Base-by-base conservation (phyloP, 2,329 filamentous ascomycete genomes). In the Diplodia scrobiculata region DNA sequence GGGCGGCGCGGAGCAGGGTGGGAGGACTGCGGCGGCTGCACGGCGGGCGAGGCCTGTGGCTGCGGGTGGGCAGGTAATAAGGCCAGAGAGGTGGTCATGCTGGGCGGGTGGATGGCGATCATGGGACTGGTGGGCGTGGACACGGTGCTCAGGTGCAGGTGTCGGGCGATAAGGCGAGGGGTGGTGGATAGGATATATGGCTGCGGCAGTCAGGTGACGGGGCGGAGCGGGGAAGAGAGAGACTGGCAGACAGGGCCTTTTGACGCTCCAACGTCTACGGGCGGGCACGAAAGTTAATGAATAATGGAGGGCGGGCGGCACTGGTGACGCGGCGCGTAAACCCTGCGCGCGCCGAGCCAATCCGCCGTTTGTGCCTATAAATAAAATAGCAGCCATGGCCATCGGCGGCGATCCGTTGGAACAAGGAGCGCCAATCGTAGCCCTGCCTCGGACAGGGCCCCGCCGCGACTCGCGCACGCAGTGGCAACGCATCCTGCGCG, bases 61-160 rank as follows among this genome's bases (percentile, higher is more conserved):
- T 32, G 51, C 29, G 51, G 11, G 21, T 27, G 47, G 66, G 66
- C 71, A 66, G 75, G 72, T 76, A 78, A 73, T 77, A 82, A 78
- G 73, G 80, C 77, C 69, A 82, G 76, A 71, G 79, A 78, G 75
- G 80, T 74, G 69, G 78, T 78, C 76, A 77, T 79, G 71, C 72
- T 74, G 70, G 74, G 63, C 29, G 66, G 71, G 47, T 34, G 72
- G 53, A 69, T 71, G 60, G 70, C 72, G 73, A 74, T 72, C 71
- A 72, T 70, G 68, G 54, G 71, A 70, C 67, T 71, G 62, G 51
- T 68, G 60, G 67, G 29, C 38, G 34, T 68, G 41, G 50, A 70
- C 69, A 32, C 29, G 29, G 29, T 55, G 47, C 52, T 64, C 36
- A 34, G 51, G 41, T 27, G 47, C 47, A 27, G 47, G 47, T 21